Conservation (phyloP, 1,284 basidiomycete species). For the Chalciporus piperatoides region DNA sequence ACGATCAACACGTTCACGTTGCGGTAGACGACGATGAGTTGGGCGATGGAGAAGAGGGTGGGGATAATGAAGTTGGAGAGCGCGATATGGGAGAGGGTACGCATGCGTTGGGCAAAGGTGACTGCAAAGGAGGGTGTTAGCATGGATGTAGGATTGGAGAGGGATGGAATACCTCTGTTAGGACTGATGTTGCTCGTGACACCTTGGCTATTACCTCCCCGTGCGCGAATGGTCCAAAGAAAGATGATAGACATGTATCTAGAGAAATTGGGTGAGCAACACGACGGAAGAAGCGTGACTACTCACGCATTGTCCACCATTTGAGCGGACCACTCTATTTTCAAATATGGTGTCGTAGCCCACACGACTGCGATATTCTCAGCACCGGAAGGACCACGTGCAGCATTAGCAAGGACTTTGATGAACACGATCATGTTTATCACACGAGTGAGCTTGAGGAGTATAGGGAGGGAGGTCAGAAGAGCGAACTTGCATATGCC, state of each 20-base stretch:
- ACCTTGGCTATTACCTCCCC: conserved; percentile 8
- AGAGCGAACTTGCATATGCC: conserved; percentile 16
- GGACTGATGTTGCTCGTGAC: conserved; percentile 20
- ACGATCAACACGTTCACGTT: conserved; percentile 19
- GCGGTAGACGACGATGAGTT: conserved; percentile 32
- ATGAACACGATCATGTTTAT: conserved; percentile 26
- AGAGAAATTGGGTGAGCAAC: background rate
- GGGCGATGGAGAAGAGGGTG: conserved; percentile 31
- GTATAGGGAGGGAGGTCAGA: conserved; percentile 20
- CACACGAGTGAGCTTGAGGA: conserved; percentile 26
- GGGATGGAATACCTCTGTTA: conserved; percentile 6
- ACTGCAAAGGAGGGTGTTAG: conserved; percentile 7
- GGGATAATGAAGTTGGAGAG: conserved; percentile 32
- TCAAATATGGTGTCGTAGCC: conserved; percentile 28
- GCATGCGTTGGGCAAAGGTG: conserved; percentile 23
- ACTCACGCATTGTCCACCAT: conserved; percentile 31
- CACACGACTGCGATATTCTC: conserved; percentile 16
- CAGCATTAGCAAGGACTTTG: conserved; percentile 15
- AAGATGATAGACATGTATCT: conserved; percentile 26
- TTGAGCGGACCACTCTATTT: conserved; percentile 35
- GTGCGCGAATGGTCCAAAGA: conserved; percentile 23
- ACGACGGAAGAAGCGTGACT: no score
- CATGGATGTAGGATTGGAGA: background rate
- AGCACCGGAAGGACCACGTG: conserved; percentile 14
- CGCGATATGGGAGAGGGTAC: conserved; percentile 28